Evolutionary conservation across 139 green algal genomes (phyloP).

Genomic region (Chlamydomonas sphaeroides): DNA sequence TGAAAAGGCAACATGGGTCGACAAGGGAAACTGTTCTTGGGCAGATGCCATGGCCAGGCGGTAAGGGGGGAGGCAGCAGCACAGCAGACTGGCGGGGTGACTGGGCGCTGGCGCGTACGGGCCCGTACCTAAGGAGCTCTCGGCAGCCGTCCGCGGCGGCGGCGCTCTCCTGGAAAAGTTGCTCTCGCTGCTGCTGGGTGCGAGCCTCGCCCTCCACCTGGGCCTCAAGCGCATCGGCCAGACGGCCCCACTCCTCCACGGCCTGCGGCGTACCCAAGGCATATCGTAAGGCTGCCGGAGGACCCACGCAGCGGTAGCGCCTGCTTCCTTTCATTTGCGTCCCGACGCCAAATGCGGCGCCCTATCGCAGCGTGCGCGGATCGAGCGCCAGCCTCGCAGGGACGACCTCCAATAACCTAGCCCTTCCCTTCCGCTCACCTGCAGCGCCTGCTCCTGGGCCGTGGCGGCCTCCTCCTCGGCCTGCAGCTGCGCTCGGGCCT

Average conservation of each 20-base stretch:
- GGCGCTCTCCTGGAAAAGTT: no score
- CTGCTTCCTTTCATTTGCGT: background rate
- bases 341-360: background rate
- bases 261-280: background rate
- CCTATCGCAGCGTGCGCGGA: background rate
- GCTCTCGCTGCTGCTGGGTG: no score
- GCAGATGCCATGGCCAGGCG: background rate
- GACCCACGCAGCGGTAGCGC: background rate
- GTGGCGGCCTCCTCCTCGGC: constrained; percentile 22
- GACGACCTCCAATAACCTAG: constrained; percentile 3
- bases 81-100: background rate
- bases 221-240: no score
- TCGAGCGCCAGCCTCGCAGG: background rate
- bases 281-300: background rate
- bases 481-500: constrained; percentile 26
- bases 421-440: constrained; percentile 11
- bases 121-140: no score
- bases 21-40: background rate
- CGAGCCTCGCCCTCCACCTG: no score
- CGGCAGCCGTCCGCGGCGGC: no score
- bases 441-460: constrained; percentile 28
- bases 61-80: background rate
- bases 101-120: no score
- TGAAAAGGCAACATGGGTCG: background rate
- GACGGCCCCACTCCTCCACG: no score